phyloP scores from a whole-genome alignment of 2,329 filamentous ascomycete species.

The Exophiala phaeomuriformis region DNA sequence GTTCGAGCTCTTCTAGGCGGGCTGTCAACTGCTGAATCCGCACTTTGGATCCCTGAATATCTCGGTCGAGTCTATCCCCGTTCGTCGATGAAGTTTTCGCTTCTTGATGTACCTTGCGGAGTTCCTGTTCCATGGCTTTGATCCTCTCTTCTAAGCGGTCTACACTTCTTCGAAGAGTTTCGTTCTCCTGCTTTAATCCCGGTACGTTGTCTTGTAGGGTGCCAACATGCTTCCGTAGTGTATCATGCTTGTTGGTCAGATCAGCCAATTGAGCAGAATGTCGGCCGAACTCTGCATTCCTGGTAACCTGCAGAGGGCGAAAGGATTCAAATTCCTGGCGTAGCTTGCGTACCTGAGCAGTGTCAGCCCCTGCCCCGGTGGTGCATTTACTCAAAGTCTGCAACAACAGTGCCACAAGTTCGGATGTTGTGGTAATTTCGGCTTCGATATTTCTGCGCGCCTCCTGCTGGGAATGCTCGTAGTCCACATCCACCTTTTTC shows the following conservation, averaged over 20 bases:
- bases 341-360: neutral
- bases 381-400: neutral
- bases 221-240: neutral
- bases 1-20: neutral
- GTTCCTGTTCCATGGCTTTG: neutral
- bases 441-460: neutral
- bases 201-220: neutral
- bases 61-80: neutral
- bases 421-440: neutral
- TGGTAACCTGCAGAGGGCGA: constrained; percentile 2
- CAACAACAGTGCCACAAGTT: constrained; percentile 4
- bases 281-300: neutral
- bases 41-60: neutral
- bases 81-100: neutral
- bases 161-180: neutral
- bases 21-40: neutral
- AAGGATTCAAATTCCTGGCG: neutral
- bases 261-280: neutral
- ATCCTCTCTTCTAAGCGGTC: neutral
- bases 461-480: constrained; percentile 1
- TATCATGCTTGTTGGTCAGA: neutral
- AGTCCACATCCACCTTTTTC: constrained; percentile 1
- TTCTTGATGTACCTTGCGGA: neutral
- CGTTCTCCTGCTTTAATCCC: neutral
- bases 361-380: neutral